phyloP scores from a whole-genome alignment of 2,329 filamentous ascomycete genomes.

The Penicillium sp. region DNA sequence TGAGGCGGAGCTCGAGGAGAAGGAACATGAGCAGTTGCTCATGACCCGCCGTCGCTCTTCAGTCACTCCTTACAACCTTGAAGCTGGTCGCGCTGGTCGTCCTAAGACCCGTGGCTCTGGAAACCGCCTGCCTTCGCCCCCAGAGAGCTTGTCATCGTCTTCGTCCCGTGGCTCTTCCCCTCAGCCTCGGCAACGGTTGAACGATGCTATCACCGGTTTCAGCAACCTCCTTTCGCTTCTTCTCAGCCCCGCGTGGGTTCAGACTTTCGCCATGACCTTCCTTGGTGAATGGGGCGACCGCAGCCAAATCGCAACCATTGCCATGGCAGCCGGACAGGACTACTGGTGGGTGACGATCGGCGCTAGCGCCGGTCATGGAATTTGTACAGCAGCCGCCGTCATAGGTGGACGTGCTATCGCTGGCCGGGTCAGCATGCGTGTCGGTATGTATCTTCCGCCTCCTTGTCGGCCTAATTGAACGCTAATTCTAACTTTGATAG shows the following conservation, averaged over 20 bases:
- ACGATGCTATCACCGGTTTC: slow-evolving; percentile 58
- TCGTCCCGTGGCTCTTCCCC: slow-evolving; percentile 60
- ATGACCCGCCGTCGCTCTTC: slow-evolving; percentile 63
- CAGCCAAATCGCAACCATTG: slow-evolving; percentile 96
- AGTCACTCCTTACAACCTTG: slow-evolving; percentile 70
- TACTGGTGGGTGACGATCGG: slow-evolving; percentile 98
- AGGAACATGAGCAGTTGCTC: slow-evolving; percentile 72
- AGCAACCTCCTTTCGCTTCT: slow-evolving; percentile 84
- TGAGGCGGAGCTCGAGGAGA: slow-evolving; percentile 87
- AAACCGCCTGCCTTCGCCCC: slow-evolving; percentile 73
- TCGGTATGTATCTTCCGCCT: slow-evolving; percentile 65
- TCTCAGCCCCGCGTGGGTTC: slow-evolving; percentile 93
- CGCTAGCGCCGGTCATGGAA: slow-evolving; percentile 76
- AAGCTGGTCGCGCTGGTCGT: slow-evolving; percentile 66
- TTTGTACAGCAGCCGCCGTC: slow-evolving; percentile 88
- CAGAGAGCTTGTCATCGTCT: slow-evolving; percentile 75
- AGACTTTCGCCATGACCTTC: slow-evolving; percentile 99
- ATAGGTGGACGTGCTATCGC: slow-evolving; percentile 89
- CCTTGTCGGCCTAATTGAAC: background rate
- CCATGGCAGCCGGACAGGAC: slow-evolving; percentile 96
- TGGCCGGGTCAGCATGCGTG: slow-evolving; percentile 87
- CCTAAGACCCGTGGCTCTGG: slow-evolving; percentile 66
- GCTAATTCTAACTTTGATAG: slow-evolving; percentile 48
- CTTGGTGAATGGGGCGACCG: slow-evolving; percentile 97
- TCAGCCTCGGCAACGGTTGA: slow-evolving; percentile 45